Percentiles rank a stretch among this genome's conserved stretches.
Evolutionary conservation across 2,329 filamentous ascomycete genomes (phyloP).

Genomic region (Aspergillus caelatus): DNA sequence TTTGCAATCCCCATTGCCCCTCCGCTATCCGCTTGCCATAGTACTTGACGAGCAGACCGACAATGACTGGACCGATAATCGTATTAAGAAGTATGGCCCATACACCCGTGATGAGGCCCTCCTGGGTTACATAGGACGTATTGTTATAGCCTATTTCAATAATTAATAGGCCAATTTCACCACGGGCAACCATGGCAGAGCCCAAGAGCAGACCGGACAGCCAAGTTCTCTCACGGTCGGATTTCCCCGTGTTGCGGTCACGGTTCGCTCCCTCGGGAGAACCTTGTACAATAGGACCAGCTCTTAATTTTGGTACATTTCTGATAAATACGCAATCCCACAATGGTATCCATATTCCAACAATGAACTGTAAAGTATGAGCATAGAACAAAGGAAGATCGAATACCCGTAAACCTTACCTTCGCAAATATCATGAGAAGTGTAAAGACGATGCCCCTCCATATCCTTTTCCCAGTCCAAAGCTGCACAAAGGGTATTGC

Average conservation of each 20-base stretch:
- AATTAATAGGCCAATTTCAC: slow-evolving; percentile 37
- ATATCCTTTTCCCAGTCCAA: not conserved
- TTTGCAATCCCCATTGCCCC: not conserved
- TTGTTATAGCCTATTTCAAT: slow-evolving; percentile 23
- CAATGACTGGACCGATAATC: not conserved
- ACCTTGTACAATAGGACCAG: no score
- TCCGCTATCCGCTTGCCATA: slow-evolving; percentile 1
- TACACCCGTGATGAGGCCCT: not conserved
- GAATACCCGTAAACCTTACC: not conserved
- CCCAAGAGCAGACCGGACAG: slow-evolving; percentile 31
- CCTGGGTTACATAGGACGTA: no score
- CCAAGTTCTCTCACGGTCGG: slow-evolving; percentile 10
- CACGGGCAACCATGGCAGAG: slow-evolving; percentile 37
- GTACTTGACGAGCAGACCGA: not conserved
- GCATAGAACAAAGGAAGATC: not conserved
- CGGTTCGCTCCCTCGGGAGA: no score
- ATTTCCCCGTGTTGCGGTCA: no score
- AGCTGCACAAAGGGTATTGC: not conserved
- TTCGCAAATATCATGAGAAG: not conserved
- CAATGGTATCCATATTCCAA: not conserved
- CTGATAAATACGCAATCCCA: not conserved
- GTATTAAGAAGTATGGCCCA: slow-evolving; percentile 2
- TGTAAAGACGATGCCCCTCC: not conserved
- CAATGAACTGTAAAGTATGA: not conserved
- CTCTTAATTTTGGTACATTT: no score